phyloP scores from a whole-genome alignment of 2,329 filamentous ascomycete genomes.

The Penicillium sp. region DNA sequence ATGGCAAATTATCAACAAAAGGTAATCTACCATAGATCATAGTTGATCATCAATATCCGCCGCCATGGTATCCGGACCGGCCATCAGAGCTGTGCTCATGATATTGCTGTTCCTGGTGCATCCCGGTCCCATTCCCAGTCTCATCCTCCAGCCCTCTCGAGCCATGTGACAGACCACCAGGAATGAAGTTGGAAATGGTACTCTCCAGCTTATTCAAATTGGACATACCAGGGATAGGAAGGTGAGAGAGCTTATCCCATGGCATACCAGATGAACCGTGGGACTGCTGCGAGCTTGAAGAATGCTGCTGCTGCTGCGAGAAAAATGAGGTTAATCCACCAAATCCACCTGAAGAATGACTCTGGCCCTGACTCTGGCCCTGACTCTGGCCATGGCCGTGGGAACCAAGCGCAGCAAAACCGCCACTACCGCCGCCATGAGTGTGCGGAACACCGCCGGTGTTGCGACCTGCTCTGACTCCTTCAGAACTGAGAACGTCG shows the following conservation, averaged over 20 bases:
- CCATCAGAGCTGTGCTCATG: neutral
- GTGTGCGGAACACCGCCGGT: constrained; percentile 34
- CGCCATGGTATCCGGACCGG: neutral
- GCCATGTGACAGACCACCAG: constrained; percentile 27
- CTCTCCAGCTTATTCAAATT: constrained; percentile 37
- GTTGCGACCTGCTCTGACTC: constrained; percentile 80
- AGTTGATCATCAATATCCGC: neutral
- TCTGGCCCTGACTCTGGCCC: constrained; percentile 4
- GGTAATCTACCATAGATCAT: too few relatives aligned
- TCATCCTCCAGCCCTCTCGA: constrained; percentile 20
- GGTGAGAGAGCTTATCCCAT: constrained; percentile 25
- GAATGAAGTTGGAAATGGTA: constrained; percentile 31
- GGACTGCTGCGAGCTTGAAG: constrained; percentile 7
- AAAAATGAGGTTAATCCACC: constrained; percentile 19
- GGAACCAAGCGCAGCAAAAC: constrained; percentile 26
- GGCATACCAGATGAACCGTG: constrained; percentile 21
- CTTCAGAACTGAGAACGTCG: constrained; percentile 74
- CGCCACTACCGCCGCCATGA: constrained; percentile 28
- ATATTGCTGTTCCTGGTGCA: neutral
- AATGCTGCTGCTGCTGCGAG: constrained; percentile 8
- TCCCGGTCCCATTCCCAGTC: neutral
- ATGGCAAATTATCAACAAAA: neutral
- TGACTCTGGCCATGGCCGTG: constrained; percentile 17
- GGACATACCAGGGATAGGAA: constrained; percentile 35
- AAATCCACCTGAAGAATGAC: constrained; percentile 15